Percentiles rank a stretch among this genome's conserved stretches.
phyloP scores from a whole-genome alignment of 345 rosid species.

The Arabidopsis thaliana region TAIR10.1 NC_003074.8:1160501-1161000 shows the following conservation, averaged over 20 bases:
- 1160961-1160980: neutral
- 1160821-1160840: too few species aligned
- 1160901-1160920: neutral
- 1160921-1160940: neutral
- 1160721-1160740: constrained; percentile 26
- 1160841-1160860: too few species aligned
- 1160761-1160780: neutral
- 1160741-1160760: neutral
- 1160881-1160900: too few species aligned
- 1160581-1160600: neutral
- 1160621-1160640: constrained; percentile 58
- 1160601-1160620: constrained; percentile 33
- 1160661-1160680: constrained; percentile 53
- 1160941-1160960: constrained; percentile 41
- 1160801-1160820: too few species aligned
- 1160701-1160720: constrained; percentile 54
- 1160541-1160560: neutral
- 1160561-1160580: neutral
- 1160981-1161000: neutral
- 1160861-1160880: too few species aligned
- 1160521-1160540: neutral
- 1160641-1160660: constrained; percentile 71
- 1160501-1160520: constrained; percentile 45
- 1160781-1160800: neutral
- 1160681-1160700: constrained; percentile 48